Conservation (phyloP, 202 grass and related monocot species). For the Cymbopogon flexuosus region DNA sequence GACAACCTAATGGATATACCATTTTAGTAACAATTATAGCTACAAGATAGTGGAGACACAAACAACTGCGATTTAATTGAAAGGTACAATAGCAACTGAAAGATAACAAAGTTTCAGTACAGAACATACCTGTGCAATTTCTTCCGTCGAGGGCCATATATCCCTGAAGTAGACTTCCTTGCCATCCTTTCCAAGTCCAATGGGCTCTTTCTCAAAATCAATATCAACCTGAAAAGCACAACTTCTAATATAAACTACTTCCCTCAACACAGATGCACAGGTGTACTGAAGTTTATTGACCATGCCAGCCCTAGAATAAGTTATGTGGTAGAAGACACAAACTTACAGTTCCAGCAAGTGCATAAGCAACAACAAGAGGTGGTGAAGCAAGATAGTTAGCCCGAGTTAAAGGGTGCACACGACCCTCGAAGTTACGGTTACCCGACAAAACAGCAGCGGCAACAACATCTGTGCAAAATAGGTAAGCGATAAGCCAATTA, state of each 20-base stretch:
- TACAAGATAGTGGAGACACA: slow-evolving; percentile 7
- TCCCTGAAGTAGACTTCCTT: slow-evolving; percentile 74
- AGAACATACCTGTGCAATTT: slow-evolving; percentile 58
- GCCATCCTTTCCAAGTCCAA: slow-evolving; percentile 66
- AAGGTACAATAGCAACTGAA: neutral
- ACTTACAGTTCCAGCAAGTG: slow-evolving; percentile 90
- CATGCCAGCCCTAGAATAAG: neutral
- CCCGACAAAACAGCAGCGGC: slow-evolving; percentile 94
- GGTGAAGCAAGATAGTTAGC: slow-evolving; percentile 94
- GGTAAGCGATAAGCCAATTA: neutral
- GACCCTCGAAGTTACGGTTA: slow-evolving; percentile 94
- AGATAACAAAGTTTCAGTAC: neutral
- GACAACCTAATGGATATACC: slow-evolving; percentile 50
- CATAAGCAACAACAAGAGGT: slow-evolving; percentile 95
- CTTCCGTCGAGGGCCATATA: slow-evolving; percentile 89
- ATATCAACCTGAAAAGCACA: slow-evolving; percentile 60
- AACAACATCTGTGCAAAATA: slow-evolving; percentile 61
- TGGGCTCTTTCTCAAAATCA: slow-evolving; percentile 75
- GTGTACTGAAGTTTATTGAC: neutral
- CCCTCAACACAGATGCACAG: neutral
- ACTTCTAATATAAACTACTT: slow-evolving; percentile 11
- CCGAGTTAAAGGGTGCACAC: slow-evolving; percentile 87
- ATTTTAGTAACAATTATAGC: slow-evolving; percentile 28
- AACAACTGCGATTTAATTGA: slow-evolving; percentile 9
- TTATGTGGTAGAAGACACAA: neutral